Evolutionary conservation across 768 basidiomycete genomes (phyloP).

Genomic region (Rhizopogon vinicolor): DNA sequence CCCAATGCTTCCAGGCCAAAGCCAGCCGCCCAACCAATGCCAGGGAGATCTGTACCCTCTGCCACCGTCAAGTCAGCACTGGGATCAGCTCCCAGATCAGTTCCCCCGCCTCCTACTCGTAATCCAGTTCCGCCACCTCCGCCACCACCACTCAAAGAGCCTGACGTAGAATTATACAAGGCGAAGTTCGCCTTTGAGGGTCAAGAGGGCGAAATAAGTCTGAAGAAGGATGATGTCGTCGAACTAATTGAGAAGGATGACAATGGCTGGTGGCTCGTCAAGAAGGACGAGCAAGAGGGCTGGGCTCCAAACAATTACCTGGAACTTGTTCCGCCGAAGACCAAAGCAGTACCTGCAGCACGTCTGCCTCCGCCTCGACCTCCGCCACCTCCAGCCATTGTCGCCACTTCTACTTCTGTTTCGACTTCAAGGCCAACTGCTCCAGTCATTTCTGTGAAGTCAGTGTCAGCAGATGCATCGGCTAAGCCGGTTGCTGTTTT

Average conservation of each 20-base stretch:
- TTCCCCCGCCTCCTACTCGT: constrained; percentile 37
- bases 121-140: constrained; percentile 50
- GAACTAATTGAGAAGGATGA: constrained; percentile 90
- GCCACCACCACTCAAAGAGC: constrained; percentile 48
- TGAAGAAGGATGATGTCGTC: constrained; percentile 88
- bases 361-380: constrained; percentile 61
- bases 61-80: constrained; percentile 28
- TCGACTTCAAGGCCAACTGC: constrained; percentile 29
- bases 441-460: constrained; percentile 31
- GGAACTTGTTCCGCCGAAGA: constrained; percentile 68
- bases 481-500: constrained; percentile 82
- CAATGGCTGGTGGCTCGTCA: constrained; percentile 98
- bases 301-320: constrained; percentile 97
- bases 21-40: constrained; percentile 48
- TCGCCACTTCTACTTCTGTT: constrained; percentile 27
- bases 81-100: constrained; percentile 26
- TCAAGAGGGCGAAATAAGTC: constrained; percentile 85
- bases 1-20: constrained; percentile 36
- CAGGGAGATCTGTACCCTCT: constrained; percentile 45
- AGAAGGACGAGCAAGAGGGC: constrained; percentile 75
- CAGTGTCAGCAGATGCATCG: constrained; percentile 51
- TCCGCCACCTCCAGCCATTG: constrained; percentile 37
- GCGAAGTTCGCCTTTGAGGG: constrained; percentile 92
- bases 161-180: constrained; percentile 72
- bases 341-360: constrained; percentile 59